A percentile compares a stretch with the other conserved stretches of the same genome.
phyloP scores from a whole-genome alignment of 2,329 filamentous ascomycete species.

The Dactylellina haptotyla region DNA sequence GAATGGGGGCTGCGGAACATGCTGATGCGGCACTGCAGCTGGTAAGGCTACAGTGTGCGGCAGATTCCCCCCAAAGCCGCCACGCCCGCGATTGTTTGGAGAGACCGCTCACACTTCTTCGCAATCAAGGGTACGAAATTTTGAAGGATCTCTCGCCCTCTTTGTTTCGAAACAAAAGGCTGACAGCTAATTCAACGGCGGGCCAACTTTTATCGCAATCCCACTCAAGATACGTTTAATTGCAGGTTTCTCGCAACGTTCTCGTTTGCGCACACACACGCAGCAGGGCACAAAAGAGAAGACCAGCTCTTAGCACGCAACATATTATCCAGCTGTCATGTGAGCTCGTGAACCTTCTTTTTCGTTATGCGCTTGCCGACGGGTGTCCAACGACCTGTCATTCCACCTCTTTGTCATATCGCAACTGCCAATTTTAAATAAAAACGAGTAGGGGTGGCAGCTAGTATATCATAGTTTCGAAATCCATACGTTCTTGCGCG shows the following conservation, averaged over 20 bases:
- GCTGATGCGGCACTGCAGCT: constrained; percentile 50
- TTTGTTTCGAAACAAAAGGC: constrained; percentile 52
- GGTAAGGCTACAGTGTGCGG: constrained; percentile 43
- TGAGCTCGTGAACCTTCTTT: constrained; percentile 48
- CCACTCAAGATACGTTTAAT: constrained; percentile 50
- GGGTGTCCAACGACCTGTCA: constrained; percentile 28
- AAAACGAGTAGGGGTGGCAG: constrained; percentile 42
- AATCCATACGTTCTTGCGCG: constrained; percentile 44
- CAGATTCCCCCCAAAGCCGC: constrained; percentile 28
- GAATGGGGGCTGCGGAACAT: constrained; percentile 36
- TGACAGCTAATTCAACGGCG: constrained; percentile 20
- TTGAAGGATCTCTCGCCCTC: constrained; percentile 48
- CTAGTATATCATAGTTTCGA: constrained; percentile 41
- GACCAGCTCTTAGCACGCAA: constrained; percentile 40
- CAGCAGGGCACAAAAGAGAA: constrained; percentile 17
- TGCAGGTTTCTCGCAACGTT: constrained; percentile 34
- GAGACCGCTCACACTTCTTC: constrained; percentile 16
- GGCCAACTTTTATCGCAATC: constrained; percentile 41
- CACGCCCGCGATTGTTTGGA: constrained; percentile 27
- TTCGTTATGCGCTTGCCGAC: constrained; percentile 32
- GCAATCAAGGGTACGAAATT: constrained; percentile 37
- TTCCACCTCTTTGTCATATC: constrained; percentile 25
- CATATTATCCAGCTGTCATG: constrained; percentile 52
- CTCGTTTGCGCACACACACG: constrained; percentile 3
- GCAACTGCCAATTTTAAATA: constrained; percentile 41